Base-by-base conservation (phyloP, 2,329 filamentous ascomycete species). In the Clarireedia sp. region DNA sequence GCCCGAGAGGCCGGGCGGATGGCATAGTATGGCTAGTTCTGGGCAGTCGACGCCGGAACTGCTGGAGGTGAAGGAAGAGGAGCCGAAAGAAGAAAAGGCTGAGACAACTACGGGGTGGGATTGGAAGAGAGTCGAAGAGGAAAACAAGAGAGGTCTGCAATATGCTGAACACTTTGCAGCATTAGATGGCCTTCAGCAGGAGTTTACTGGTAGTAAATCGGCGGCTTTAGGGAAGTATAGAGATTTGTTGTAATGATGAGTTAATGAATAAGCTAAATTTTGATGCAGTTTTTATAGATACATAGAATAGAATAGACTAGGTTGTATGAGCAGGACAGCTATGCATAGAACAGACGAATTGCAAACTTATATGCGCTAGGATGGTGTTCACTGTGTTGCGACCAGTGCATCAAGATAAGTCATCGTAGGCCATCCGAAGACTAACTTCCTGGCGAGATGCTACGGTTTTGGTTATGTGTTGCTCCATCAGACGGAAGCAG, bases 1-100 rank as follows among this genome's bases (percentile, higher is more conserved):
- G 50, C 94, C 94, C 0, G 73, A 79, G 56, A 78, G 84, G 48
- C 89, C 90, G 0, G 83, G 79, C 10, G 85, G 84, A 21, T 85
- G 82, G 82, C 72, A 73, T 6, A 63, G 59, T 3, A 69, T 70
- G 68, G 67, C 72, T 51, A 60, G 56, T 14, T 50, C 59, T 5
- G 65, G 62, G 9, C 60, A 62, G n/a, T 63, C 62, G 10, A 64
- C 64, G 16, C 64, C 64, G 3, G 58, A 64, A 73, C 56, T 48
- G 4, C 8, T 59, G 12, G 59, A 62, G 17, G 54, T 24, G 12
- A 53, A 56, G 19, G 55, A 44, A 33, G 51, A 29, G 14, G 51
- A 41, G 12, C 29, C 44, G 23, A 54, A 56, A 24, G 58, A 59
- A 26, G 55, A 41, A 21, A 47, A 51, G 41, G 45, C 19, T 3